Evolutionary conservation across 1,284 basidiomycete genomes (phyloP), one percentile per base, ranked within the genome.

Genomic region (Cutaneotrichosporon sp.): DNA sequence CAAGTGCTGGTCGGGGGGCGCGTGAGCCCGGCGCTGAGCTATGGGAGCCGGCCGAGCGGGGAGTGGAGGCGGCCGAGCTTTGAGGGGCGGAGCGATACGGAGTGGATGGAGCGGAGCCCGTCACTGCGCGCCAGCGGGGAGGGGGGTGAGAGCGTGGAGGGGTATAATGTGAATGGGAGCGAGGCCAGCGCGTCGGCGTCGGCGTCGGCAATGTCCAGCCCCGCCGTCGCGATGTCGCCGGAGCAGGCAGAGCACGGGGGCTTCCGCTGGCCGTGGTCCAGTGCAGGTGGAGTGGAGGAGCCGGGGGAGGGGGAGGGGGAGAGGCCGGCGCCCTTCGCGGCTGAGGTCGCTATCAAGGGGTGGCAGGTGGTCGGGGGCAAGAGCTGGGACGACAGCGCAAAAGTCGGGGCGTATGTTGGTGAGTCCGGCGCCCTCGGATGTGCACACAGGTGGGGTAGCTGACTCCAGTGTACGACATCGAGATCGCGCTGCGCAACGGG

Each of bases 331-430:
- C 59, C 68, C 11, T 78, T 76, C 42, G 75, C 75, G 10, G 58
- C 52, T 13, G 72, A 76, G 29, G 71, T 78, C 14, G 60, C 45
- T 18, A 69, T 78, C 36, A 63, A 57, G 42, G 76, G 76, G 1
- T 76, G 74, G 72, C 73, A 72, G 60, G 59, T 78, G 1, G 72
- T 78, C 1, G 76, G 76, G 16, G 76, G 76, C 4, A 66, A 65
- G 42, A 72, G 61, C 31, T 76, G 71, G 64, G 70, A 61, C 14
- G 74, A 71, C 57, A 59, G 58, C 9, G 73, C 65, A 2, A 71
- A 68, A 45, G 59, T 78, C 2, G 76, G 76, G 7, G 74, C 76
- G 11, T 78, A 78, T 71, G 74, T 78, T 13, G 76, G 75, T 77
- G 67, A 60, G 73, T 71, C n/a, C n/a, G n/a, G n/a, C n/a, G n/a